These are phyloP conservation scores for Ramaria sp. DNA, from an alignment of 768 basidiomycete genomes.

Conservation along the genomic window DNA sequence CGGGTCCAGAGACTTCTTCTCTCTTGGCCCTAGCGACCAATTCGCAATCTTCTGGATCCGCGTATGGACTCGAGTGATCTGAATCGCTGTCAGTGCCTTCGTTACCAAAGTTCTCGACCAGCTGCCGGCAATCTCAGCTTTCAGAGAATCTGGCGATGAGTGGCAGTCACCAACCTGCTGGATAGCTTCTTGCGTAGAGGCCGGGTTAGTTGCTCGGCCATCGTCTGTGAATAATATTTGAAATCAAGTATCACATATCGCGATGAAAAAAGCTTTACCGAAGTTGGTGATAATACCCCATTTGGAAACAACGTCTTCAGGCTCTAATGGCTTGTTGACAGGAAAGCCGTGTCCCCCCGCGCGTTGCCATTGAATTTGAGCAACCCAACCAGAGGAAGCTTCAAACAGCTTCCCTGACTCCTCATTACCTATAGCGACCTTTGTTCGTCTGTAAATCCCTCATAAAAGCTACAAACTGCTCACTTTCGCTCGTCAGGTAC, in stretches of 20 bases:
- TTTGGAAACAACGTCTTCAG: conserved; percentile 69
- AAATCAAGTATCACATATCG: not conserved
- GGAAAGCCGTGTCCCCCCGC: conserved; percentile 85
- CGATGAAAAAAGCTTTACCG: conserved; percentile 31
- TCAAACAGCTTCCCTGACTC: conserved; percentile 76
- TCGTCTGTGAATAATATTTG: conserved; percentile 39
- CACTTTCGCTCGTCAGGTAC: conserved; percentile 71
- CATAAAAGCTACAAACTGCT: not conserved
- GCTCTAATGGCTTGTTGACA: conserved; percentile 56
- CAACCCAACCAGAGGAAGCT: conserved; percentile 84
- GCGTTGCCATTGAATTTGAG: conserved; percentile 88
- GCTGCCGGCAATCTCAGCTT: conserved; percentile 18
- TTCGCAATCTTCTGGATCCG: conserved; percentile 73
- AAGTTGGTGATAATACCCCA: conserved; percentile 84
- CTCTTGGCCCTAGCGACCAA: conserved; percentile 78
- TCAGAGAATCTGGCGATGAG: not conserved
- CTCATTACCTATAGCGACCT: conserved; percentile 43
- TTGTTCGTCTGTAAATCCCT: not conserved
- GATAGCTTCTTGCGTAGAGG: conserved; percentile 62
- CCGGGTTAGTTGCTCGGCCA: conserved; percentile 73
- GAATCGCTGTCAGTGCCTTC: conserved; percentile 18
- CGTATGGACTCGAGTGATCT: conserved; percentile 30
- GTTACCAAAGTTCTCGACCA: conserved; percentile 50
- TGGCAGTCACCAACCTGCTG: conserved; percentile 39
- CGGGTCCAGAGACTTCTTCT: conserved; percentile 31